Percentiles rank a stretch among this genome's conserved stretches.
Evolutionary conservation across 1,284 basidiomycete species (phyloP).

Genomic region (Inonotus hispidus): DNA sequence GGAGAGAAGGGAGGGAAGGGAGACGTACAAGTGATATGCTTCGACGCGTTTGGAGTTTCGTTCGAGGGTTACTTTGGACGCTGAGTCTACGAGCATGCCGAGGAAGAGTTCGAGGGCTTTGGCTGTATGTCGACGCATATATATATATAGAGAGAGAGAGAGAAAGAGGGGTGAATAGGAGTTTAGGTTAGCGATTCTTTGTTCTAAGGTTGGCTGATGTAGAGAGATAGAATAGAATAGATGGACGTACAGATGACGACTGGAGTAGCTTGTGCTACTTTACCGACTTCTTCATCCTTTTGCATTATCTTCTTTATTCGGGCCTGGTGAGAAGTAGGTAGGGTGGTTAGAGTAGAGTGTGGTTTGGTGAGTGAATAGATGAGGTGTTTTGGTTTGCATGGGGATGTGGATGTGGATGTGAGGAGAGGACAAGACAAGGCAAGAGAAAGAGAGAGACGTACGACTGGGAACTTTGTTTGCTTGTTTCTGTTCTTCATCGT

Average conservation of each 20-base stretch:
- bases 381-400: too few species aligned
- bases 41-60: constrained; percentile 89
- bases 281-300: constrained; percentile 98
- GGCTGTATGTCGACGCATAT: too few species aligned
- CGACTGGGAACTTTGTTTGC: constrained; percentile 80
- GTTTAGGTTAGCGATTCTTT: too few species aligned
- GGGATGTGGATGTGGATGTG: too few species aligned
- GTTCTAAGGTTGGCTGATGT: too few species aligned
- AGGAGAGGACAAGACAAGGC: not conserved
- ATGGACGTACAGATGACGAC: constrained; percentile 85
- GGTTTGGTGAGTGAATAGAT: too few species aligned
- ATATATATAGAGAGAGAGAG: too few species aligned
- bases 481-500: constrained; percentile 81
- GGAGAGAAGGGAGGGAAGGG: not conserved
- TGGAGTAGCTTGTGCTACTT: constrained; percentile 96
- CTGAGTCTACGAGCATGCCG: constrained; percentile 78
- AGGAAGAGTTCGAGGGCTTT: constrained; percentile 97
- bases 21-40: constrained; percentile 89
- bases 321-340: constrained; percentile 66
- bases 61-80: constrained; percentile 75
- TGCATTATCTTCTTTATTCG: constrained; percentile 99
- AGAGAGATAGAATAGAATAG: constrained; percentile 4
- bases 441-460: constrained; percentile 29
- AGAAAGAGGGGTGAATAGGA: not conserved
- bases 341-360: too few species aligned